These are phyloP conservation scores for Aspergillus phoenicis DNA, from an alignment of 2,329 filamentous ascomycete genomes.

Conservation along the genomic window DNA sequence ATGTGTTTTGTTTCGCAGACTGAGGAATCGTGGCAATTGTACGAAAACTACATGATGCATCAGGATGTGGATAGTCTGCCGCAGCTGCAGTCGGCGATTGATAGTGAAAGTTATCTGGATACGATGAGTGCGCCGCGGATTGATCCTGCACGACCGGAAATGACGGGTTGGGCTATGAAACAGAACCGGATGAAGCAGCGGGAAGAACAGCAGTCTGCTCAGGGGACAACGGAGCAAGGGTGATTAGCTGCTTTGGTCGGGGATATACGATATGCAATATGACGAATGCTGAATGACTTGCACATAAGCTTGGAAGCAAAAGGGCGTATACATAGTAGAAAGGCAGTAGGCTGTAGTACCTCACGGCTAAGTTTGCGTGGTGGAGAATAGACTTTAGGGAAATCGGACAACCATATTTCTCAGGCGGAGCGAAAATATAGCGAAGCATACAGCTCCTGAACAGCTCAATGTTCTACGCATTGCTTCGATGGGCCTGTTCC, in stretches of 20 bases:
- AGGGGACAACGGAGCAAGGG: conserved; percentile 20
- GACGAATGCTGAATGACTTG: conserved; percentile 3
- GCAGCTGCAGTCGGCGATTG: conserved; percentile 57
- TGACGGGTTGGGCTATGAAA: conserved; percentile 50
- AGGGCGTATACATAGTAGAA: not conserved
- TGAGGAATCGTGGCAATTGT: conserved; percentile 73
- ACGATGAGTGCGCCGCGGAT: conserved; percentile 60
- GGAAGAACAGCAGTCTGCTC: conserved; percentile 20
- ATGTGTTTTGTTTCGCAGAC: conserved; percentile 41
- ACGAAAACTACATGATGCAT: conserved; percentile 70
- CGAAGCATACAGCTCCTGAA: not conserved
- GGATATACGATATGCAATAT: not conserved
- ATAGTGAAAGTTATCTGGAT: conserved; percentile 64
- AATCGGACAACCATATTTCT: not conserved
- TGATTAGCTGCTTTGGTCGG: not conserved
- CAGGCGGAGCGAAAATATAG: not conserved
- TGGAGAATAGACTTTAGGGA: not conserved
- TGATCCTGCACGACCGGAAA: conserved; percentile 46
- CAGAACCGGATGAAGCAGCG: conserved; percentile 43
- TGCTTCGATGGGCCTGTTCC: not conserved
- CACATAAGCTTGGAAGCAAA: not conserved
- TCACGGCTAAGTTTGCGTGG: not conserved
- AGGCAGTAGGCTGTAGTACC: not conserved
- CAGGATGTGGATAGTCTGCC: conserved; percentile 48
- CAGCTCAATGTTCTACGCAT: not conserved